These are phyloP conservation scores for Geum urbanum DNA, from an alignment of 306 rosid species.

Conservation along the genomic window DNA sequence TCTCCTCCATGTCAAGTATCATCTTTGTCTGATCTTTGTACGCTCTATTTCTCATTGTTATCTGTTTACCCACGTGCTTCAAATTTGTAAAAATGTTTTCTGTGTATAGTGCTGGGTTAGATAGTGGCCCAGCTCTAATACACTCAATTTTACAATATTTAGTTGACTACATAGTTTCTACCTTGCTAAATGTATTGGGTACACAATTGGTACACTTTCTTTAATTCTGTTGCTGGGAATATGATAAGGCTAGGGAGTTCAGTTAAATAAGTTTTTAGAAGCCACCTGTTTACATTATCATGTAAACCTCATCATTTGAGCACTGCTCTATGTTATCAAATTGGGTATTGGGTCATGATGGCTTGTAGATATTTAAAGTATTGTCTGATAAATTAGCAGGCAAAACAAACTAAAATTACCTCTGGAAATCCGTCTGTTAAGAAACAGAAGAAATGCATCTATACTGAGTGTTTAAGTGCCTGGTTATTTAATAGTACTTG, in stretches of 20 bases:
- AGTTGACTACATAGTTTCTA: background rate
- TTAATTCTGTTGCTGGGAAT: constrained; percentile 10
- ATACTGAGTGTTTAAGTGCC: background rate
- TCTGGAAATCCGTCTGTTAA: background rate
- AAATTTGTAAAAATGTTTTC: background rate
- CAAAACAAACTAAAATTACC: background rate
- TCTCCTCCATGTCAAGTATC: constrained; percentile 6
- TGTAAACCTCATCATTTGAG: background rate
- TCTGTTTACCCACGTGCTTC: background rate
- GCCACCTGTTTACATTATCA: background rate
- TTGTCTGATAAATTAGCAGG: background rate
- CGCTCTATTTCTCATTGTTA: background rate
- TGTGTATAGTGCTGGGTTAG: background rate
- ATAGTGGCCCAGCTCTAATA: background rate
- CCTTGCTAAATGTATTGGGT: background rate
- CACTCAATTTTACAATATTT: background rate
- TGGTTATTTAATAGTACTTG: background rate
- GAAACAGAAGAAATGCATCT: background rate
- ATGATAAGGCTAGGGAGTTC: background rate
- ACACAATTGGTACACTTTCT: constrained; percentile 4
- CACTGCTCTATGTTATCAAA: background rate
- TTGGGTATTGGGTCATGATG: background rate
- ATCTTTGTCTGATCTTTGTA: background rate
- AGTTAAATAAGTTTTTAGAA: background rate
- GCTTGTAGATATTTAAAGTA: background rate